phyloP scores from a whole-genome alignment of 2,329 filamentous ascomycete species.

The Xenoacremonium recifei region DNA sequence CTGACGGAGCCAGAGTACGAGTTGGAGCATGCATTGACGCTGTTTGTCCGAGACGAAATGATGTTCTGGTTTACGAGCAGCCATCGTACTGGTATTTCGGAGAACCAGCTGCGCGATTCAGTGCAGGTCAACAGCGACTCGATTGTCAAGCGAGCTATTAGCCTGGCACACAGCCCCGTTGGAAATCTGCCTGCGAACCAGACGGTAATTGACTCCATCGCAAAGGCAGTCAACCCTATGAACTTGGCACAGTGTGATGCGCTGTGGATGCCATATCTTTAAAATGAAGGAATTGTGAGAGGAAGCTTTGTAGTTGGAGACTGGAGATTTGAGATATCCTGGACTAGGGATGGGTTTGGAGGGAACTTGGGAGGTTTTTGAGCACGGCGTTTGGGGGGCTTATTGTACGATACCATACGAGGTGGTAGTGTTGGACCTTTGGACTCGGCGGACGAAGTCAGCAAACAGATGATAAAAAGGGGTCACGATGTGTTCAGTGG shows the following conservation, averaged over 20 bases:
- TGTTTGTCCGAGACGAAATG: constrained; percentile 98
- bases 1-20: constrained; percentile 86
- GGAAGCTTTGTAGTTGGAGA: constrained; percentile 8
- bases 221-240: constrained; percentile 88
- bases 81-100: constrained; percentile 57
- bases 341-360: constrained; percentile 13
- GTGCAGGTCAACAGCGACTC: constrained; percentile 86
- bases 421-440: no score
- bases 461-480: no score
- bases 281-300: constrained; percentile 22
- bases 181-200: constrained; percentile 91
- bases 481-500: no score
- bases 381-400: constrained; percentile 28
- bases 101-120: constrained; percentile 71
- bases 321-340: constrained; percentile 2
- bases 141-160: constrained; percentile 87
- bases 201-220: constrained; percentile 91
- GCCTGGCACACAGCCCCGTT: constrained; percentile 73
- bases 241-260: constrained; percentile 86
- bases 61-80: constrained; percentile 90
- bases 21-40: constrained; percentile 88
- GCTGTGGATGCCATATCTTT: constrained; percentile 97
- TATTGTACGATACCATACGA: no score
- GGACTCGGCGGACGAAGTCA: no score
- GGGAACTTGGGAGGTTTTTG: no score